Evolutionary conservation across 352 stramenopile species (phyloP), one percentile per base, ranked within the genome.

Genomic region (Thraustochytrium striatum): DNA sequence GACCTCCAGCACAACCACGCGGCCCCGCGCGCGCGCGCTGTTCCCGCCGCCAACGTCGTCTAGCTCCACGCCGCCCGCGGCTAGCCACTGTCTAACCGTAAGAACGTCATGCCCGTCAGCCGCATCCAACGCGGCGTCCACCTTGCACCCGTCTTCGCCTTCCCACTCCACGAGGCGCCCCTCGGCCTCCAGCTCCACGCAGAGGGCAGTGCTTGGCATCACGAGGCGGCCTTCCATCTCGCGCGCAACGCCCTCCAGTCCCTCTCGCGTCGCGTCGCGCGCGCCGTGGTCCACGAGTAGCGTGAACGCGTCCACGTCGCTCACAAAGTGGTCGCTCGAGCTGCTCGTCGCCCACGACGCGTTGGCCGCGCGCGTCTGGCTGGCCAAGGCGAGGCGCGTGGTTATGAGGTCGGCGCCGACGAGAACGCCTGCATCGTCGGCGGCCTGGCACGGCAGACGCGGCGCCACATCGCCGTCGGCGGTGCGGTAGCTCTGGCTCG

Each of bases 21-120:
- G 35, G n/a, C 65, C 65, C 19, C 65, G 65, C 65, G 65, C 65
- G 30, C 65, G 65, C 44, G 68, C 52, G 25, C 19, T 28, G 28
- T 75, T 61, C 39, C 52, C 52, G 35, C 65, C 65, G 5, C 41
- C 43, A 13, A 50, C 13, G 9, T 75, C 21, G 30, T 75, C 65
- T 2, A 75, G 39, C 7, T 72, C 65, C 33, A 75, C 9, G 25
- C 52, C 65, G 13, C 21, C 65, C n/a, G 65, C 65, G 28, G 41
- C 65, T 21, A 75, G 65, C 65, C 65, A 75, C 25, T 41, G 5
- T 9, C 32, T 11, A 61, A 75, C 61, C 28, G 39, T 19, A 43
- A 75, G 68, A 25, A 75, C 65, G 39, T 75, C 65, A 25, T 75
- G 44, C 41, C 61, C 36, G 65, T 75, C 65, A 13, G 65, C 65